These are phyloP conservation scores for Epichloe baconii DNA, from an alignment of 2,329 filamentous ascomycete genomes.

Conservation along the genomic window DNA sequence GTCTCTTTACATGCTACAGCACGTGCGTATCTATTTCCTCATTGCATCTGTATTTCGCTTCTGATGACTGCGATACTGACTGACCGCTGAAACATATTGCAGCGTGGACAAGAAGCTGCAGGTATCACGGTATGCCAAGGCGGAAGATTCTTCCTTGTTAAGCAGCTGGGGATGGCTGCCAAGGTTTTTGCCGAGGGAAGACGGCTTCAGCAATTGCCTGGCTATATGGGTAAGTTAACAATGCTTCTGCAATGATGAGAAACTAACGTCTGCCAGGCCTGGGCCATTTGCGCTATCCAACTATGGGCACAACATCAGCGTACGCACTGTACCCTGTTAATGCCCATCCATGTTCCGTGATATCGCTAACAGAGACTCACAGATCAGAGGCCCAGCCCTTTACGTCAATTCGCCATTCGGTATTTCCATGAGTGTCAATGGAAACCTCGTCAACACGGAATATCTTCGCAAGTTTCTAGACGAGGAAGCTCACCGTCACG, in stretches of 20 bases:
- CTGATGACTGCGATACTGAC: slow-evolving; percentile 5
- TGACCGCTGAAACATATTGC: slow-evolving; percentile 23
- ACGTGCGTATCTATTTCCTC: slow-evolving; percentile 18
- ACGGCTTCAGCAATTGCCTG: slow-evolving; percentile 45
- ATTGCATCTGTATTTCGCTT: slow-evolving; percentile 4
- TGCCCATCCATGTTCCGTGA: not conserved
- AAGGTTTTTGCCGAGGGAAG: slow-evolving; percentile 68
- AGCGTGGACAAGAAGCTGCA: slow-evolving; percentile 66
- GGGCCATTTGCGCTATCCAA: slow-evolving; percentile 79
- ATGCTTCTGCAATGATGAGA: not conserved
- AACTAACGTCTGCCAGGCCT: slow-evolving; percentile 24
- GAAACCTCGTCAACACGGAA: slow-evolving; percentile 69
- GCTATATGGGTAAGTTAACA: slow-evolving; percentile 50
- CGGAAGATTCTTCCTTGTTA: slow-evolving; percentile 27
- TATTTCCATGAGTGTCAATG: slow-evolving; percentile 72
- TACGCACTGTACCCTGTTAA: slow-evolving; percentile 9
- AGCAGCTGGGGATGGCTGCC: not conserved
- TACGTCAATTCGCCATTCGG: slow-evolving; percentile 78
- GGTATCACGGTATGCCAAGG: slow-evolving; percentile 70
- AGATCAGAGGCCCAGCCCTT: slow-evolving; percentile 81
- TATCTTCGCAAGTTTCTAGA: slow-evolving; percentile 62
- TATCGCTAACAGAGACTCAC: not conserved
- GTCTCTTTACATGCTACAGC: slow-evolving; percentile 56
- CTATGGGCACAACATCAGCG: slow-evolving; percentile 60
- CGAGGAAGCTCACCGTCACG: slow-evolving; percentile 66